phyloP scores from a whole-genome alignment of 139 green algal genomes.

The Chlorella sp. region DNA sequence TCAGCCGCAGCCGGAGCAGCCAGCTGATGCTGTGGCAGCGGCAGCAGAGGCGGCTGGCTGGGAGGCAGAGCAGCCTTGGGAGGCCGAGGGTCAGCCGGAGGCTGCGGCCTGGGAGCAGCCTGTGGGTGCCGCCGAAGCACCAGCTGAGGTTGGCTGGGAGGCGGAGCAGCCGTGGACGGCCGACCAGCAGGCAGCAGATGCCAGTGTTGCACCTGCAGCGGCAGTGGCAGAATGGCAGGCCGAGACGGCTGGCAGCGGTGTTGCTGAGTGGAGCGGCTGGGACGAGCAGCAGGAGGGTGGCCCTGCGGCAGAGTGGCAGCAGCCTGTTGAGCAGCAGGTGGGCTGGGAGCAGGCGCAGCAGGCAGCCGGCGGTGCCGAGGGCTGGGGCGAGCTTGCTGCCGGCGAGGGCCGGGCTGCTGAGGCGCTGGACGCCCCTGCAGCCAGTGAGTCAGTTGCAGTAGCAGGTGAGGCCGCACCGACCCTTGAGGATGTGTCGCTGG shows the following conservation, averaged over 20 bases:
- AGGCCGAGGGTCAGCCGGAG: background rate
- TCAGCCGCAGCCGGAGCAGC: background rate
- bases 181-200: background rate
- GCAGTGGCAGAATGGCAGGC: background rate
- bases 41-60: background rate
- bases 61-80: background rate
- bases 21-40: background rate
- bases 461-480: background rate
- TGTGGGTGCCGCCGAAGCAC: background rate
- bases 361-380: background rate
- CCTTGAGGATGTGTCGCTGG: conserved; percentile 1
- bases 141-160: background rate
- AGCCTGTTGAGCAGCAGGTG: no score
- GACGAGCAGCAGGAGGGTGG: background rate
- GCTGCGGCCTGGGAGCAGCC: background rate
- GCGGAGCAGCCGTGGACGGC: background rate
- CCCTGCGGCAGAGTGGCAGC: background rate
- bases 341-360: background rate
- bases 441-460: background rate
- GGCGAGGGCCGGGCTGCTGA: background rate
- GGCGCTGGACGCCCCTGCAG: background rate
- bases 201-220: background rate
- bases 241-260: background rate
- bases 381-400: background rate
- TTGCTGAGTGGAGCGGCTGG: background rate